phyloP scores from a whole-genome alignment of 2,329 filamentous ascomycete genomes.

The Parastagonospora nodorum region DNA sequence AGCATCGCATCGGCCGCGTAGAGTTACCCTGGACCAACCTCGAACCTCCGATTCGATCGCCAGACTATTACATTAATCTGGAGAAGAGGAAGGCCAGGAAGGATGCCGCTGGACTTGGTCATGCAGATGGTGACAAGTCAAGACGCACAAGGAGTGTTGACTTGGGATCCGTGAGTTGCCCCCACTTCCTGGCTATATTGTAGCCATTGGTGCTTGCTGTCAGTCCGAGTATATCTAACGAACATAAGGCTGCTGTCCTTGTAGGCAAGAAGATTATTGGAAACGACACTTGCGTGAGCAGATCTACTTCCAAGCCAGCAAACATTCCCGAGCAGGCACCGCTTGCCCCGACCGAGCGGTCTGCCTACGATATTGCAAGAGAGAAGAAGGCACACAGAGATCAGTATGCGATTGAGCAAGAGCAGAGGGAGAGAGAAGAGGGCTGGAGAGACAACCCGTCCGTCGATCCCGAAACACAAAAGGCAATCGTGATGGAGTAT shows the following conservation, averaged over 20 bases:
- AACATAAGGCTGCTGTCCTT: slow-evolving; percentile 29
- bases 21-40: slow-evolving; percentile 62
- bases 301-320: slow-evolving; percentile 14
- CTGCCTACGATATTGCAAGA: slow-evolving; percentile 7
- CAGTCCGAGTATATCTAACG: slow-evolving; percentile 20
- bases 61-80: slow-evolving; percentile 45
- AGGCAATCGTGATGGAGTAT: slow-evolving; percentile 62
- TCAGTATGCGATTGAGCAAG: slow-evolving; percentile 39
- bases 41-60: slow-evolving; percentile 63
- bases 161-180: slow-evolving; percentile 33
- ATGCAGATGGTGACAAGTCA: slow-evolving; percentile 9
- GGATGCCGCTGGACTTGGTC: background rate
- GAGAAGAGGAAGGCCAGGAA: slow-evolving; percentile 17
- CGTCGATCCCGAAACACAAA: slow-evolving; percentile 60
- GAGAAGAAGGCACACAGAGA: slow-evolving; percentile 29
- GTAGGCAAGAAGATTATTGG: slow-evolving; percentile 32
- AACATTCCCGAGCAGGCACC: slow-evolving; percentile 31
- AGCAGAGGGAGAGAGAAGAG: slow-evolving; percentile 45
- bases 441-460: slow-evolving; percentile 53
- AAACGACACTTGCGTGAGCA: slow-evolving; percentile 28
- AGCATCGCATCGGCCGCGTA: slow-evolving; percentile 64
- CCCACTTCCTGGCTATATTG: slow-evolving; percentile 5
- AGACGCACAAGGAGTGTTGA: slow-evolving; percentile 30
- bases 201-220: slow-evolving; percentile 6
- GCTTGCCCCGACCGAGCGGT: slow-evolving; percentile 11